Percentiles rank a stretch among this genome's conserved stretches.
Conservation (phyloP, 2,329 filamentous ascomycete genomes). For the Aspergillus sp. region DNA sequence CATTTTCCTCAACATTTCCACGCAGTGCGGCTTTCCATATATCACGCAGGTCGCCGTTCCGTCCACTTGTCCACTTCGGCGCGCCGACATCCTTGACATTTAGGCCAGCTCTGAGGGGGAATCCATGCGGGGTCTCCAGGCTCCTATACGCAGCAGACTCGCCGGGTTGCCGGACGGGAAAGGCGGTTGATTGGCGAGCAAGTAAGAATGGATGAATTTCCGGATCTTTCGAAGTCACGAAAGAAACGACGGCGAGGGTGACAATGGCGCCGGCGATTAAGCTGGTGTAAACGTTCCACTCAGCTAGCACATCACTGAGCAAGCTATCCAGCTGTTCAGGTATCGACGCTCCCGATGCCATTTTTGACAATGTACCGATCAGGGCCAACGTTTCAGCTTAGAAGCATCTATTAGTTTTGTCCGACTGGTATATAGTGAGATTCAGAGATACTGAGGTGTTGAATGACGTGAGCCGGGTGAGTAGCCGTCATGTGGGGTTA, state of each 20-base stretch:
- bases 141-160: constrained; percentile 85
- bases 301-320: constrained; percentile 67
- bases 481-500: constrained; percentile 18
- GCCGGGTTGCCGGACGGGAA: constrained; percentile 76
- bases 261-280: constrained; percentile 66
- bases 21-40: constrained; percentile 76
- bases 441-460: neutral
- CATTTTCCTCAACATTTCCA: constrained; percentile 64
- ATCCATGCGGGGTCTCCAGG: constrained; percentile 81
- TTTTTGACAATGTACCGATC: constrained; percentile 18
- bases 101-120: constrained; percentile 72
- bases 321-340: constrained; percentile 70
- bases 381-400: neutral
- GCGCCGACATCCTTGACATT: constrained; percentile 79
- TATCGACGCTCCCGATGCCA: constrained; percentile 50
- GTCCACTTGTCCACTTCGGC: constrained; percentile 78
- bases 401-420: neutral
- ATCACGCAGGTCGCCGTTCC: constrained; percentile 86
- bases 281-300: constrained; percentile 83
- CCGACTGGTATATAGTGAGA: neutral
- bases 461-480: constrained; percentile 18
- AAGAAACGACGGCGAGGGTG: constrained; percentile 67
- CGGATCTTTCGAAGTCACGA: constrained; percentile 73
- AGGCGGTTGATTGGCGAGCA: constrained; percentile 75
- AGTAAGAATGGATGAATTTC: constrained; percentile 92